Evolutionary conservation across 768 basidiomycete species (phyloP), one percentile per base, ranked within the genome.

Genomic region (Lentinula sp.): DNA sequence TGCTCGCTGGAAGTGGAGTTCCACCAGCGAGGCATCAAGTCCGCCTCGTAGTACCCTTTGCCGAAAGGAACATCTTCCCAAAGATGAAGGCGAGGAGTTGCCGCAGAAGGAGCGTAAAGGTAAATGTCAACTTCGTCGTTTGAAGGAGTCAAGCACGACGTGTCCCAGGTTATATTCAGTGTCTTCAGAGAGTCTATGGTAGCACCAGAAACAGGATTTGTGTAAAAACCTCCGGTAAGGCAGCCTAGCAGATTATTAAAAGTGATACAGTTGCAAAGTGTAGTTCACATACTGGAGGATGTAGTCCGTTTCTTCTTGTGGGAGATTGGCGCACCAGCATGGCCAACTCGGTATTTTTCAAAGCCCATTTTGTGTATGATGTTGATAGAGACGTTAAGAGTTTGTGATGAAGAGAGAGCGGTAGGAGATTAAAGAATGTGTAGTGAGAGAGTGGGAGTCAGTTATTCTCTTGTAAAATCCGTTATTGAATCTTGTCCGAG

Each of bases 1-100:
- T 68, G 66, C 39, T 79, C 70, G 0, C 74, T 68, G 1, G 74
- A 46, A 5, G 85, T 81, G 0, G 81, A 68, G 61, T 89, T 85
- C 88, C 88, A 93, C 89, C 89, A 91, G 18, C 78, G 75, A 1
- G 89, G 84, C 60, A 81, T 69, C 46, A 92, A 69, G 16, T 68
- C 69, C 2, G 83, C 74, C 46, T 76, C 69, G 69, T 84, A 85
- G 40, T 70, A 73, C 28, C 86, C 88, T 4, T 73, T 11, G 5
- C 74, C 64, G 66, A 74, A 83, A 52, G 76, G 72, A 57, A 91
- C 79, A 35, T 71, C 71, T 45, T 78, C 62, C 85, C 86, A 93
- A 43, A 78, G 71, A 60, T 90, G 83, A 50, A 89, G 72, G 51
- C 75, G 78, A 4, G 81, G 72, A 40, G 60, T 69, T 35, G 65